Evolutionary conservation across 2,329 filamentous ascomycete genomes (phyloP), one percentile per base, ranked within the genome.

Genomic region (Aspergillus ustus): DNA sequence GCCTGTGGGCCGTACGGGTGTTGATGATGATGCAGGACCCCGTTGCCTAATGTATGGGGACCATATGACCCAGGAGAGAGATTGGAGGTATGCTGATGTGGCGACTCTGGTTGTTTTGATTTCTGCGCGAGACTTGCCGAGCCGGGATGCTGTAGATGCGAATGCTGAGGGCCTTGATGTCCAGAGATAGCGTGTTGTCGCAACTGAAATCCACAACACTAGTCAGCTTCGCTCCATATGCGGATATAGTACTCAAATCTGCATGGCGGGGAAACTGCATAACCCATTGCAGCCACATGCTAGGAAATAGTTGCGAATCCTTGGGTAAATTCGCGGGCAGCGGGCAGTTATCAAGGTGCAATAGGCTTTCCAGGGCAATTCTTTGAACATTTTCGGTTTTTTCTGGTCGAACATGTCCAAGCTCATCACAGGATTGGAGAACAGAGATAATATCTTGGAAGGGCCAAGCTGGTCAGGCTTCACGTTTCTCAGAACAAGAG

Each of bases 1-100:
- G 85, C 83, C 60, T 87, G 82, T 66, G 88, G 85, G 66, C 89
- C 87, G 78, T 95, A 95, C n/a, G 82, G 80, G 61, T 83, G 81
- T 54, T 80, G 82, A 65, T 84, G 82, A 65, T 84, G 83, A 64
- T 83, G 82, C 59, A 82, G 75, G 34, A 81, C 73, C 66, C 81
- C 80, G 70, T 73, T 78, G 22, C 69, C 71, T 59, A 77, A 44
- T 15, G 69, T 57, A 34, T 75, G 70, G 15, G 72, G 55, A 17
- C 73, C 63, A 62, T 77, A 78, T 55, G 77, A 67, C 37, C 69
- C 62, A 50, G 71, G 54, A 56, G 74, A 62, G 59, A 77, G 63
- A 64, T 73, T 68, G 28, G 63, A 59, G 53, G 71, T 86, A 82
- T 70, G 86, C 84, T 70, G 89, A 82, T 67, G 87, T 84, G 80